Percentiles rank a stretch among this genome's conserved stretches.
These are phyloP conservation scores for Rosa persica DNA, from an alignment of 306 rosid species.

Conservation along the genomic window DNA sequence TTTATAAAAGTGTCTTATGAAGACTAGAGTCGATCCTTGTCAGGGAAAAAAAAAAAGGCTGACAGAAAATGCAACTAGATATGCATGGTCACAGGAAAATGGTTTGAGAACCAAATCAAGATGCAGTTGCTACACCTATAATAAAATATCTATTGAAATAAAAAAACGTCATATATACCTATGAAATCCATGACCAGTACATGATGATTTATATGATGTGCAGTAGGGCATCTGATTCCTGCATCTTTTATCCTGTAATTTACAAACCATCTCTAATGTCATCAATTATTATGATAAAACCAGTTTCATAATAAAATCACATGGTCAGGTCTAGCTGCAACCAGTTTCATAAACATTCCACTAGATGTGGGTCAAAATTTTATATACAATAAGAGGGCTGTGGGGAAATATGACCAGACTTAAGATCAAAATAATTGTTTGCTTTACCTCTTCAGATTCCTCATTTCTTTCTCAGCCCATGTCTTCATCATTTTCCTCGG, in stretches of 20 bases:
- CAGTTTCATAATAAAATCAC: neutral
- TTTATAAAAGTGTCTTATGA: neutral
- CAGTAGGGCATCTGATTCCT: constrained; percentile 79
- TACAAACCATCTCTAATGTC: neutral
- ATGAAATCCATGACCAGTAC: constrained; percentile 89
- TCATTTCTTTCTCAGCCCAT: constrained; percentile 98
- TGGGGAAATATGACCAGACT: neutral
- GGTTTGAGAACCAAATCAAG: neutral
- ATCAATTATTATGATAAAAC: neutral
- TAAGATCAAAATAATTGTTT: neutral
- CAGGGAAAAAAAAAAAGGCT: neutral
- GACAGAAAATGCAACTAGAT: neutral
- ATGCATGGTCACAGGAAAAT: neutral
- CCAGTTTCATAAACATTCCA: neutral
- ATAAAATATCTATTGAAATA: constrained; percentile 6
- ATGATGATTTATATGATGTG: constrained; percentile 54
- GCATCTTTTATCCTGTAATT: constrained; percentile 72
- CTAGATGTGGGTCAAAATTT: neutral
- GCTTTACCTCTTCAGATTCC: constrained; percentile 73
- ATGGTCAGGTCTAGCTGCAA: neutral
- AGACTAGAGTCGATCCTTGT: neutral
- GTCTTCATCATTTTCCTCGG: constrained; percentile 93
- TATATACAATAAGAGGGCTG: neutral
- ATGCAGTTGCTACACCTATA: neutral
- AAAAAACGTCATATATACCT: constrained; percentile 37